Base-by-base conservation (phyloP, 352 stramenopile species). In the Poterioochromonas sp. region DNA sequence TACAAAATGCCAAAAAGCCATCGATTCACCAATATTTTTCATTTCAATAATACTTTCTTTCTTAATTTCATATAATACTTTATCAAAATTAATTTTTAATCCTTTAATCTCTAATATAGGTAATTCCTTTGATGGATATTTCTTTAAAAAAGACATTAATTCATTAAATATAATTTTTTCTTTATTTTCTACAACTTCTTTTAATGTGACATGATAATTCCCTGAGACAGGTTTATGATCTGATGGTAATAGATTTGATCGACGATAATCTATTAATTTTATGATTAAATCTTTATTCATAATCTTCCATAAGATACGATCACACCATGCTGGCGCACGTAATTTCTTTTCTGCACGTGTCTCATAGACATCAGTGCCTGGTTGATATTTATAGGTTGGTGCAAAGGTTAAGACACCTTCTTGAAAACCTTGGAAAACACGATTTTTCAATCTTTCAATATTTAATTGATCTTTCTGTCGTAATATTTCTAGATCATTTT, bases 221-320 rank as follows among this genome's bases (percentile, higher is more conserved):
- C 90, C 93, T 76, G 93, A 90, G 0, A 99, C 95, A 20, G 96
- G 94, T 83, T 99, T 99, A 86, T 99, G 96, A 83, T 99, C 96
- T 0, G 94, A 99, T 76, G 97, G 80, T 80, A 94, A 90, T 20
- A 98, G 83, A n/a, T 90, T 88, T 76, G 88, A 90, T 32, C 93
- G 87, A 43, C 85, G 79, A 81, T 99, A 99, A 32, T 90, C 86
- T 15, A 91, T 63, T 53, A 93, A 60, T 76, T 89, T 83, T 26
- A 83, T 82, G 35, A 92, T 85, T 79, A 90, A 82, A 32, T 74
- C 80, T 79, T 88, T 84, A 39, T 1, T 60, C 3, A 79, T 65
- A 34, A 81, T 82, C 43, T 86, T 82, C 89, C 89, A 95, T 35
- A 94, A 81, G 69, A 95, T 87, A 70, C 90, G 87, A 84, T 94